phyloP scores from a whole-genome alignment of 2,329 filamentous ascomycete genomes.

The Diaporthe sp. region DNA sequence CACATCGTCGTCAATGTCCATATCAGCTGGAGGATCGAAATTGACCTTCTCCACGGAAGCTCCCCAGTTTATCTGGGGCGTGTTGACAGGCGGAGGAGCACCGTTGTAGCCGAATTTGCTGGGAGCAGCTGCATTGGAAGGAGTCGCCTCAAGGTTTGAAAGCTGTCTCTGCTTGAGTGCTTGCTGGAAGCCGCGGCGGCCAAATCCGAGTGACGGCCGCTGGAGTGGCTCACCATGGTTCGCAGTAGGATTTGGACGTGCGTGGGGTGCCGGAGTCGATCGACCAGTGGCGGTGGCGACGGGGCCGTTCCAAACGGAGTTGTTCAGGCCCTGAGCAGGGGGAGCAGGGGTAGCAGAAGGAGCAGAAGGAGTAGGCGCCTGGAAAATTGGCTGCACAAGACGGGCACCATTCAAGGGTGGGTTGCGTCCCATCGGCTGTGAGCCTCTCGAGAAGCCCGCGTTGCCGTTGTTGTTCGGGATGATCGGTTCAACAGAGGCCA shows the following conservation, averaged over 20 bases:
- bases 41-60: neutral
- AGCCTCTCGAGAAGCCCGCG: neutral
- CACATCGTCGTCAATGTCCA: neutral
- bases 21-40: neutral
- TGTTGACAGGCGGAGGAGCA: neutral
- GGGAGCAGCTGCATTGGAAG: neutral
- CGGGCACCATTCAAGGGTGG: neutral
- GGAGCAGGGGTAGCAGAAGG: neutral
- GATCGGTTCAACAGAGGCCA: neutral
- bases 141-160: neutral
- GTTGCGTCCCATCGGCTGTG: neutral
- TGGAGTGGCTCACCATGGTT: too few relatives aligned
- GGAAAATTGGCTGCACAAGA: neutral
- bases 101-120: neutral
- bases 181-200: too few relatives aligned
- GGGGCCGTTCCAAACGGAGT: too few relatives aligned
- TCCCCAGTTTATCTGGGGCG: neutral
- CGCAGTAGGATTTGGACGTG: too few relatives aligned
- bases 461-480: neutral
- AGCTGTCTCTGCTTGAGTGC: too few relatives aligned
- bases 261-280: too few relatives aligned
- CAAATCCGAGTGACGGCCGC: too few relatives aligned
- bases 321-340: neutral
- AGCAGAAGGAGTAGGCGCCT: neutral
- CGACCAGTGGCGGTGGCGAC: too few relatives aligned